Evolutionary conservation across 2,329 filamentous ascomycete species (phyloP).

Genomic region (Emergomyces orientalis): DNA sequence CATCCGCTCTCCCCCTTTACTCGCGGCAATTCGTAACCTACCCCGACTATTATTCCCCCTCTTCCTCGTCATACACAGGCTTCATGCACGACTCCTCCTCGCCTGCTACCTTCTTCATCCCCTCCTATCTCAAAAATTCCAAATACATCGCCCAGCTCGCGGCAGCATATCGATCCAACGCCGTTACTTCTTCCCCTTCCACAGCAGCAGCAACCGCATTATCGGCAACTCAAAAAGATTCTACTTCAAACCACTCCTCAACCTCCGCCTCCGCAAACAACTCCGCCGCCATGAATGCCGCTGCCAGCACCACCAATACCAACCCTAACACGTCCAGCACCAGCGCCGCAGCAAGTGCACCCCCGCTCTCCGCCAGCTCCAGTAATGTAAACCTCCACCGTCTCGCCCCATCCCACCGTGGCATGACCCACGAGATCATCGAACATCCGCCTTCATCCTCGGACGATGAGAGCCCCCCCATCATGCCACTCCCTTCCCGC

Average conservation of each 20-base stretch:
- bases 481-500: constrained; percentile 64
- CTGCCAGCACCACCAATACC: not conserved
- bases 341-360: not conserved
- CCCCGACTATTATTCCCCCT: not conserved
- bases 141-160: constrained; percentile 69
- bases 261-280: constrained; percentile 24
- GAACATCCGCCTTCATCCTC: constrained; percentile 54
- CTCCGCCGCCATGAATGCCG: constrained; percentile 15
- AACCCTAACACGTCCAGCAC: not conserved
- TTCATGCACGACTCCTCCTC: constrained; percentile 18
- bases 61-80: constrained; percentile 13
- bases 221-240: not conserved
- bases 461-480: constrained; percentile 49
- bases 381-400: constrained; percentile 50
- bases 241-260: not conserved
- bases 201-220: not conserved
- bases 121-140: constrained; percentile 72
- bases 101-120: constrained; percentile 57
- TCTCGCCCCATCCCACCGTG: constrained; percentile 58
- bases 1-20: constrained; percentile 33
- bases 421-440: constrained; percentile 73
- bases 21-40: constrained; percentile 39
- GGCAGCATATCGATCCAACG: constrained; percentile 55
- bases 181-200: constrained; percentile 31
- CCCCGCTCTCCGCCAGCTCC: constrained; percentile 43